Evolutionary conservation across 2,329 filamentous ascomycete species (phyloP).

Genomic region (Aureobasidium uvarum): DNA sequence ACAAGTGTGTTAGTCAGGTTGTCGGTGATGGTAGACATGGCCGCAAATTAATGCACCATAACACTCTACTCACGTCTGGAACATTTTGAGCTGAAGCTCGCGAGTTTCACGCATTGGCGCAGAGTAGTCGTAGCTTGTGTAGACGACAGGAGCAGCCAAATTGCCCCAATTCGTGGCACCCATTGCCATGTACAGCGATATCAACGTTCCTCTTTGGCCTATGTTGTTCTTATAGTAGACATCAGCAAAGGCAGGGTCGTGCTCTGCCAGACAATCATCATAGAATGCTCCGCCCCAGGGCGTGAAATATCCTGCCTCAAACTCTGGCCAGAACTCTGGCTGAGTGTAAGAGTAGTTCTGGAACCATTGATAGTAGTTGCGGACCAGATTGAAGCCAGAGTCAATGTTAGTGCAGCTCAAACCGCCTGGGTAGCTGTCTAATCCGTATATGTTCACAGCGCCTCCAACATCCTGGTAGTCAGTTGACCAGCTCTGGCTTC

Average conservation of each 20-base stretch:
- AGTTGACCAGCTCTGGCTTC: conserved; percentile 58
- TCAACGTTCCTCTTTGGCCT: conserved; percentile 56
- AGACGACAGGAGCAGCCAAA: conserved; percentile 56
- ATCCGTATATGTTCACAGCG: conserved; percentile 48
- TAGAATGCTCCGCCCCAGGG: conserved; percentile 56
- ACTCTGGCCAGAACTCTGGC: conserved; percentile 59
- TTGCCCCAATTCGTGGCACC: conserved; percentile 65
- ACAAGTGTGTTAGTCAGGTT: background rate
- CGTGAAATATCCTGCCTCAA: conserved; percentile 60
- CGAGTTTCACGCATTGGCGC: conserved; percentile 61
- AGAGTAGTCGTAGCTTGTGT: conserved; percentile 63
- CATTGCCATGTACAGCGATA: conserved; percentile 4
- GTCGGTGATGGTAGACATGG: too few relatives aligned
- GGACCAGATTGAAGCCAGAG: conserved; percentile 52
- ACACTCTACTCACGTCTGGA: conserved; percentile 49
- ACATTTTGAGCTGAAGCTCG: conserved; percentile 59
- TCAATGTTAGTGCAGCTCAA: conserved; percentile 63
- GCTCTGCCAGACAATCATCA: conserved; percentile 53
- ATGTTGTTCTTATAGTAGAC: conserved; percentile 64
- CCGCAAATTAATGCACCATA: background rate
- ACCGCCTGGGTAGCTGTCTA: conserved; percentile 56
- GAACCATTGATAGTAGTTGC: conserved; percentile 50
- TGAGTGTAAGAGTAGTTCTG: conserved; percentile 43
- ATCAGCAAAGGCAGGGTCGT: conserved; percentile 61
- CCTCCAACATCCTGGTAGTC: conserved; percentile 57